Conservation (phyloP, 352 stramenopile genomes). For the Phytophthora pinifolia region DNA sequence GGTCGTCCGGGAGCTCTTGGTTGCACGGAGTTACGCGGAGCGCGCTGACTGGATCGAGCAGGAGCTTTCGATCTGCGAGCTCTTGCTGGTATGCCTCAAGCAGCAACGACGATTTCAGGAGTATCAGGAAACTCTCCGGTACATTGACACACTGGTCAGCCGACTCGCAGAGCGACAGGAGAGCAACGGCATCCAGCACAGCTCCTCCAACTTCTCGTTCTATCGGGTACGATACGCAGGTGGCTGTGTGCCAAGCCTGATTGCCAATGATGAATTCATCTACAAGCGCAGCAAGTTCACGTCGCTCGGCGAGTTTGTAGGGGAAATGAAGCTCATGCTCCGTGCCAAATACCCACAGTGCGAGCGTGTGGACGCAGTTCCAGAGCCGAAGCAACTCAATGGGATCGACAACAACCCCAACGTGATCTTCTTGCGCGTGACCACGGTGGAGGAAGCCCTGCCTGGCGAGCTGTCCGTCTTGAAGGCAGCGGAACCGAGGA, state of each 20-base stretch:
- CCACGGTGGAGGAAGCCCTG: conserved; percentile 33
- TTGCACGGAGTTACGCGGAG: conserved; percentile 41
- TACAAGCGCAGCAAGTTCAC: conserved; percentile 75
- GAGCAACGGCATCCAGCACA: conserved; percentile 7
- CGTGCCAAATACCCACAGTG: conserved; percentile 51
- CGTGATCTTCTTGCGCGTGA: conserved; percentile 64
- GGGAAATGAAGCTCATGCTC: conserved; percentile 61
- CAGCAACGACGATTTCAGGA: conserved; percentile 36
- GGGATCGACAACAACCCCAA: conserved; percentile 46
- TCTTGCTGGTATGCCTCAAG: conserved; percentile 42
- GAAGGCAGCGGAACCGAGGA: conserved; percentile 18
- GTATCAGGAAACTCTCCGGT: conserved; percentile 52
- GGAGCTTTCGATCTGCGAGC: conserved; percentile 58
- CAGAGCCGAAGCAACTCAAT: conserved; percentile 48
- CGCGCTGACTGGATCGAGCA: conserved; percentile 51
- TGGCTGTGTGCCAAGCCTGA: conserved; percentile 48
- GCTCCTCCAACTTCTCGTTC: conserved; percentile 36
- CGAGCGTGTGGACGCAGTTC: conserved; percentile 59
- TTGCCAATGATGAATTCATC: conserved; percentile 57
- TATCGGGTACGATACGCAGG: conserved; percentile 59
- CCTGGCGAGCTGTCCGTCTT: conserved; percentile 12
- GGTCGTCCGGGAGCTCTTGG: conserved; percentile 41
- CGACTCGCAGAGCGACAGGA: conserved; percentile 34
- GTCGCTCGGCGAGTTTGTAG: conserved; percentile 66
- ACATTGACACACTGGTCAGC: conserved; percentile 36